Evolutionary conservation across 257 asterid species (phyloP), one percentile per base, ranked within the genome.

Genomic region (Solanum lycopersicoides): DNA sequence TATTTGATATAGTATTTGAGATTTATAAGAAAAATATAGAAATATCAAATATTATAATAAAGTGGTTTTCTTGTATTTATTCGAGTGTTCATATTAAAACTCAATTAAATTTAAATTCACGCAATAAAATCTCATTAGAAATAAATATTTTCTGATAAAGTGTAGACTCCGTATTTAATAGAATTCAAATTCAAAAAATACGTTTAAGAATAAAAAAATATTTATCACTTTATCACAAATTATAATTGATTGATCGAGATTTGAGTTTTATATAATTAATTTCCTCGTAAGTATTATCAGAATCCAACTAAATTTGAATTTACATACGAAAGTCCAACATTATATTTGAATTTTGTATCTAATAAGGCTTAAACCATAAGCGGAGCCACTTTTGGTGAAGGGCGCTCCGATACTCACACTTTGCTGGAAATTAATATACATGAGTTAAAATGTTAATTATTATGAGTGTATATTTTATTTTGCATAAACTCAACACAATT

Each of bases 131-230:
- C 20, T 6, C 1, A 66, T 25, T 66, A 25, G 9, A 2, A 32
- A 30, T 28, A 66, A 6, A 5, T 5, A 6, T 2, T 66, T 7
- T 16, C 3, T 25, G 6, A 28, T 0, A 13, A 66, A 66, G 37
- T 50, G 3, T 66, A 1, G 37, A 12, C 1, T 15, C 1, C 12
- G 0, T 32, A 69, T 11, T 0, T 5, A 68, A 13, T 2, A 68
- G 0, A 16, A 7, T 16, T 28, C 4, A 68, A 68, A 68, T 6
- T 3, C 18, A 68, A 66, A 11, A 12, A 12, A 2, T 0, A 1
- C 3, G 1, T 2, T n/a, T n/a, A 66, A 66, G 4, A 6, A 66
- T 0, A 10, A 68, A 66, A 25, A 5, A 28, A 3, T 12, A 6
- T 1, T 25, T 68, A 68, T 28, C 10, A 28, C 7, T 68, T 1